Evolutionary conservation across 2,329 filamentous ascomycete genomes (phyloP), one percentile per base, ranked within the genome.

Genomic region (Penicillium sp.): DNA sequence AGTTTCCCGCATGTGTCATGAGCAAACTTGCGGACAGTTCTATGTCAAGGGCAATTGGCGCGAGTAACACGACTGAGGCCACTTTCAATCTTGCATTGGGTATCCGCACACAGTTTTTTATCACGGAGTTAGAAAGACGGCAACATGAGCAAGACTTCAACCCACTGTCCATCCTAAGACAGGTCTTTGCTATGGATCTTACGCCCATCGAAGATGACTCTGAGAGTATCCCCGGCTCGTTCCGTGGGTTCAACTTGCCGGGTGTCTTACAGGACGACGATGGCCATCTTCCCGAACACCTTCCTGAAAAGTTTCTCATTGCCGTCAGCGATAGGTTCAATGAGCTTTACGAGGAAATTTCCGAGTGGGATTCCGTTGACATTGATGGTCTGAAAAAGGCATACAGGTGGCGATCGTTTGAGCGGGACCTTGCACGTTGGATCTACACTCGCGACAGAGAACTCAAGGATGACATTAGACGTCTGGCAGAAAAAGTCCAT

Each of bases 91-190:
- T 85, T 23, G 81, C 77, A 1, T 67, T 86, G 7, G 80, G 83
- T 7, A 74, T 86, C 23, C 78, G 83, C 2, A 85, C 83, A 2
- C 84, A 86, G 60, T 73, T 78, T 12, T 72, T 80, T n/a, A 80
- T 85, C 41, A 60, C 74, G n/a, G 67, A 73, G 6, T 66, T 83
- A 4, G 67, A 74, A 41, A 68, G 67, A 10, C 68, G 71, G 8
- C 61, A 71, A 31, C 56, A 71, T 29, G 63, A 70, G 6, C 59
- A 63, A 2, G 63, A 62, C 9, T 80, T 77, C 47, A 66, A 79
- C 59, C 76, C 80, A 4, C 67, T 77, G 13, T 64, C 68, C 10
- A 64, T 77, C 13, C 57, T 84, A 4, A 60, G 65, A 2, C 66
- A 71, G 0, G 65, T 78, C 0, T 85, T 85, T 52, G 76, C 73